Evolutionary conservation across 2,329 filamentous ascomycete genomes (phyloP).

Genomic region (Colletotrichum graminicola): DNA sequence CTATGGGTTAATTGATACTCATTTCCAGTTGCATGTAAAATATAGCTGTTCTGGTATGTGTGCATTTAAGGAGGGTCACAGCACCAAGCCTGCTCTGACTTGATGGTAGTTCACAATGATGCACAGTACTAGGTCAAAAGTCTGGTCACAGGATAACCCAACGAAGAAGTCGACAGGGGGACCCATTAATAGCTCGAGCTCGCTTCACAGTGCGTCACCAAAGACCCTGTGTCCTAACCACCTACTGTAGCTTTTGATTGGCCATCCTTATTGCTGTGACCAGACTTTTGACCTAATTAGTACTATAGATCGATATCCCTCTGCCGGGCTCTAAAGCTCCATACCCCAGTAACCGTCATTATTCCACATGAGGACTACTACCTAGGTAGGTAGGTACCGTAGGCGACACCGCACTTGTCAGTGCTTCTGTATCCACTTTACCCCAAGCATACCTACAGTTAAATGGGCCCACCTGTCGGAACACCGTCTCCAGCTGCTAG

Average conservation of each 20-base stretch:
- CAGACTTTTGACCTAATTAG: too few species aligned
- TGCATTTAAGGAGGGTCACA: neutral
- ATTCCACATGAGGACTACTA: neutral
- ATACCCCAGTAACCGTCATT: too few species aligned
- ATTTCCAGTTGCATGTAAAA: neutral
- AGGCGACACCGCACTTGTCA: neutral
- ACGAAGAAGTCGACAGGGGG: too few species aligned
- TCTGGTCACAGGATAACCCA: too few species aligned
- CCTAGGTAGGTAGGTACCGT: too few species aligned
- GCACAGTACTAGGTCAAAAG: too few species aligned
- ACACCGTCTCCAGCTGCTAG: neutral
- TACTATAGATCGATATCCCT: neutral
- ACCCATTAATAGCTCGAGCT: too few species aligned
- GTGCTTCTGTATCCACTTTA: conserved; percentile 3
- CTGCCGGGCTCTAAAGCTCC: neutral
- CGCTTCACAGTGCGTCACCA: too few species aligned
- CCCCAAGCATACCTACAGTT: conserved; percentile 9
- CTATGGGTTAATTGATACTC: neutral
- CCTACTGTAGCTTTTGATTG: too few species aligned
- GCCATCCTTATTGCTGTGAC: too few species aligned
- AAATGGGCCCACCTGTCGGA: neutral
- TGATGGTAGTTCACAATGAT: neutral
- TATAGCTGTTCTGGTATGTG: neutral
- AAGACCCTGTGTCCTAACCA: too few species aligned
- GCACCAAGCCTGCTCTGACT: neutral